phyloP scores from a whole-genome alignment of 2,329 filamentous ascomycete genomes.

The Incumbomyces delicatus region DNA sequence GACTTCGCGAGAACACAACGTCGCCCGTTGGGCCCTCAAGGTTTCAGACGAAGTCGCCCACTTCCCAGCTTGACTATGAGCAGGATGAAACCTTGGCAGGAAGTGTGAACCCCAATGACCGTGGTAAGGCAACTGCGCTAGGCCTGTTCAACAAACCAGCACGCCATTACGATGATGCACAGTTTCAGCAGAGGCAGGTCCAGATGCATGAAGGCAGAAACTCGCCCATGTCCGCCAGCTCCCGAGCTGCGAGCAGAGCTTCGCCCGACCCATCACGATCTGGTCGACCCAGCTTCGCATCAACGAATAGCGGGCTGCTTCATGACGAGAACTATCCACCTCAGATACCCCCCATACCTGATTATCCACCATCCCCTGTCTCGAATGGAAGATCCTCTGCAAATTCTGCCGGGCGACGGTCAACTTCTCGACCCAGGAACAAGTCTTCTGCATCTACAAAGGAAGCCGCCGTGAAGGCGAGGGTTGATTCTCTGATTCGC shows the following conservation, averaged over 20 bases:
- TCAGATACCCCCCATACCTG: slow-evolving; percentile 4
- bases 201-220: slow-evolving; percentile 70
- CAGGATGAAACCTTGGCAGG: slow-evolving; percentile 52
- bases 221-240: slow-evolving; percentile 36
- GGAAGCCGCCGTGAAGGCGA: slow-evolving; percentile 14
- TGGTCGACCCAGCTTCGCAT: slow-evolving; percentile 4
- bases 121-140: slow-evolving; percentile 70
- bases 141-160: slow-evolving; percentile 63
- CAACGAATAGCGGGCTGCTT: background rate
- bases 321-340: background rate
- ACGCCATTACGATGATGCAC: slow-evolving; percentile 71
- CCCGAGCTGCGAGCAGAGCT: slow-evolving; percentile 1
- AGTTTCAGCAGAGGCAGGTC: slow-evolving; percentile 71
- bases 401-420: background rate
- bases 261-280: background rate
- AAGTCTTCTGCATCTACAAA: slow-evolving; percentile 14
- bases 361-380: slow-evolving; percentile 1
- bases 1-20: slow-evolving; percentile 9
- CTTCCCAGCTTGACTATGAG: slow-evolving; percentile 53
- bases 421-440: slow-evolving; percentile 9
- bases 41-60: slow-evolving; percentile 18
- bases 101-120: slow-evolving; percentile 63
- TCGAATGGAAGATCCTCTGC: slow-evolving; percentile 6
- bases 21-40: slow-evolving; percentile 3
- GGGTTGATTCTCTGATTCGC: slow-evolving; percentile 18